These are phyloP conservation scores for Fusarium sororula DNA, from an alignment of 2,329 filamentous ascomycete genomes.

Conservation along the genomic window DNA sequence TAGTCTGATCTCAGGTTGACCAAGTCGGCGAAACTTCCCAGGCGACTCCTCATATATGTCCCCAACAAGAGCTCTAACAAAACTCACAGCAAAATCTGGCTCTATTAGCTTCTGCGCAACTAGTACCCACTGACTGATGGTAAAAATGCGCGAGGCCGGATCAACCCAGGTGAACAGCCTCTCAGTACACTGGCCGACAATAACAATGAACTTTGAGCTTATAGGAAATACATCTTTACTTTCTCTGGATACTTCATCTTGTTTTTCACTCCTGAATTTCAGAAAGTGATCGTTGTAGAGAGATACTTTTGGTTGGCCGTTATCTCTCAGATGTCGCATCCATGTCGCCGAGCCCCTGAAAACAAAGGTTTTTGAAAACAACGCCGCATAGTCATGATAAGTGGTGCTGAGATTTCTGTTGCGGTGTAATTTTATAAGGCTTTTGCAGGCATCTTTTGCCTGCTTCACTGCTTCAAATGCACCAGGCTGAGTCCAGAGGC, in stretches of 20 bases:
- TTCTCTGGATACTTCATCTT: accelerated
- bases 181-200: not conserved
- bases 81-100: not conserved
- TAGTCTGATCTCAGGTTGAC: not conserved
- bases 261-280: accelerated
- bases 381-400: accelerated
- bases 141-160: not conserved
- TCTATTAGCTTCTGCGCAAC: not conserved
- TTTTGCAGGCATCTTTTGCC: not conserved
- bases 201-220: not conserved
- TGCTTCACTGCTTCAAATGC: accelerated
- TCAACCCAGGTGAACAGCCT: not conserved
- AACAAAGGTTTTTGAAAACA: not conserved
- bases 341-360: not conserved
- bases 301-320: accelerated
- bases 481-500: accelerated
- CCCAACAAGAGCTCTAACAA: not conserved
- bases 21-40: not conserved
- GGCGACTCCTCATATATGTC: not conserved
- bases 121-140: not conserved
- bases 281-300: accelerated
- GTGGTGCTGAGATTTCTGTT: not conserved
- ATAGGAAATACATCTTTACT: accelerated
- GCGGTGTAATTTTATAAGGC: accelerated
- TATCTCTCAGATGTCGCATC: not conserved